phyloP scores from a whole-genome alignment of 225 moss, liverwort and hornwort species.

The Bryum argenteum region DNA sequence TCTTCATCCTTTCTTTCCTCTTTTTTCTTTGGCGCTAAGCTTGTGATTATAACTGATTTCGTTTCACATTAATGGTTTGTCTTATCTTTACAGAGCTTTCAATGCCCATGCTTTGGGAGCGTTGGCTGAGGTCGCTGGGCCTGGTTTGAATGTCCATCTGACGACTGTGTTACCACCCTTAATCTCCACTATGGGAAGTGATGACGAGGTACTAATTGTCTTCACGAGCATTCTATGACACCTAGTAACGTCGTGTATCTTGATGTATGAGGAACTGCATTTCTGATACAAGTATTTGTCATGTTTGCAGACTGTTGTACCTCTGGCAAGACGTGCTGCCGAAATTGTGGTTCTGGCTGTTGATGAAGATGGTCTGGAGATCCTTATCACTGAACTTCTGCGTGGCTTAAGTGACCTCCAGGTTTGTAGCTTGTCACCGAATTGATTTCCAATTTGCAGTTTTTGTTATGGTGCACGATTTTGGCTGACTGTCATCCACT shows the following conservation, averaged over 20 bases:
- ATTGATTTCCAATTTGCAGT: neutral
- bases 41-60: neutral
- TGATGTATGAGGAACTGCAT: slow-evolving; percentile 19
- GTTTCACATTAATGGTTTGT: slow-evolving; percentile 3
- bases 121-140: slow-evolving; percentile 95
- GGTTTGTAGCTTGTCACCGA: slow-evolving; percentile 34
- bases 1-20: neutral
- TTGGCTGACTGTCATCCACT: slow-evolving; percentile 31
- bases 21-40: neutral
- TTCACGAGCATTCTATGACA: neutral
- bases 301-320: slow-evolving; percentile 59
- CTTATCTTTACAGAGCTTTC: slow-evolving; percentile 67
- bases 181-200: slow-evolving; percentile 80
- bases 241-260: neutral
- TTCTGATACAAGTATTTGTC: neutral
- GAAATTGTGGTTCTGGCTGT: slow-evolving; percentile 97
- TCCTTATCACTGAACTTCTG: slow-evolving; percentile 78
- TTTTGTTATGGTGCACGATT: slow-evolving; percentile 3
- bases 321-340: slow-evolving; percentile 80
- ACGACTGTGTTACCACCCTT: slow-evolving; percentile 89
- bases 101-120: slow-evolving; percentile 98
- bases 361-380: slow-evolving; percentile 83
- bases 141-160: slow-evolving; percentile 90
- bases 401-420: slow-evolving; percentile 79
- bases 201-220: slow-evolving; percentile 59